Conservation (phyloP, 192 early-diverging fungal genomes). For the Helicostylum pulchrum region DNA sequence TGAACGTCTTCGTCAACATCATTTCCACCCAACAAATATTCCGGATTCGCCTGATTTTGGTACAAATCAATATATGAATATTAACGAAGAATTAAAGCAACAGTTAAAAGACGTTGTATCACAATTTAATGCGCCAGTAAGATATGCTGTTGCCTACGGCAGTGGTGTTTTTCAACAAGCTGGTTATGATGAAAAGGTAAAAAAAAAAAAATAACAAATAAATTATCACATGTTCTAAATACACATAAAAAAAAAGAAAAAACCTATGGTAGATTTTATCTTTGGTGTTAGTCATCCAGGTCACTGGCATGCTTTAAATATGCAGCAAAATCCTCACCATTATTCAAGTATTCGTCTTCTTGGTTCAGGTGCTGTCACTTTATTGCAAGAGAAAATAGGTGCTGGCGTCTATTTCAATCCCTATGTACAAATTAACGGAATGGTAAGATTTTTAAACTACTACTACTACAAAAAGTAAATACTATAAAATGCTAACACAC, state of each 20-base stretch:
- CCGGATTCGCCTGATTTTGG: conserved; percentile 53
- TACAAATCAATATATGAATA: conserved; percentile 57
- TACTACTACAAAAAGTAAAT: no score
- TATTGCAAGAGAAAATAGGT: conserved; percentile 80
- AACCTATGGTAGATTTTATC: conserved; percentile 93
- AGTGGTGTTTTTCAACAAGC: conserved; percentile 90
- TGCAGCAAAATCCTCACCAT: conserved; percentile 86
- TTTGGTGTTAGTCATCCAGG: conserved; percentile 94
- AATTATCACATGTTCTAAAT: not conserved
- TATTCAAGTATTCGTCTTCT: conserved; percentile 80
- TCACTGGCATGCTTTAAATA: conserved; percentile 97
- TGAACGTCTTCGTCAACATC: conserved; percentile 23
- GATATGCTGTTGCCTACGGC: conserved; percentile 94
- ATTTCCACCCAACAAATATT: conserved; percentile 36
- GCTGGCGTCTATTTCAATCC: conserved; percentile 97
- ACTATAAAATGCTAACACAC: no score
- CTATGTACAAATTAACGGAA: conserved; percentile 81
- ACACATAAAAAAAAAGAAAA: conserved; percentile 30
- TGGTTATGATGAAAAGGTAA: conserved; percentile 68
- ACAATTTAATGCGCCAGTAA: conserved; percentile 53
- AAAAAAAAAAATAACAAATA: conserved; percentile 6
- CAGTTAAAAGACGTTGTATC: conserved; percentile 46
- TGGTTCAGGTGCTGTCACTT: conserved; percentile 69
- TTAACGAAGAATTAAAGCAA: conserved; percentile 50
- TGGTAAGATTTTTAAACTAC: conserved; percentile 57